Percentiles rank a stretch among this genome's conserved stretches.
These are phyloP conservation scores for Pseudocercospora eumusae DNA, from an alignment of 2,329 filamentous ascomycete species.

Conservation along the genomic window DNA sequence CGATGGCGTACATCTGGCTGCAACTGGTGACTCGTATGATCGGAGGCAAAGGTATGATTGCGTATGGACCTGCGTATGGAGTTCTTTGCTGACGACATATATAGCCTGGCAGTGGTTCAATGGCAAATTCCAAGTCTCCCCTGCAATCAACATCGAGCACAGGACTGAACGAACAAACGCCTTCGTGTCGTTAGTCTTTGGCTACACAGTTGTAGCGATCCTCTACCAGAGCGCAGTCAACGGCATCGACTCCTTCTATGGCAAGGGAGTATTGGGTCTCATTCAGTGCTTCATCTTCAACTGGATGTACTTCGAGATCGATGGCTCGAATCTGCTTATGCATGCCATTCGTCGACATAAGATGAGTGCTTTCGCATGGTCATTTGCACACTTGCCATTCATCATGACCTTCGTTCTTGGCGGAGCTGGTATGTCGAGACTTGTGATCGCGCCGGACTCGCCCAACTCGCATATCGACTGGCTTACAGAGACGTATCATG, in stretches of 20 bases:
- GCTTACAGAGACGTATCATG: slow-evolving; percentile 55
- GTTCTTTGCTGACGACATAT: not conserved
- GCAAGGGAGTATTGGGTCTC: slow-evolving; percentile 56
- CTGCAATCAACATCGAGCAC: slow-evolving; percentile 63
- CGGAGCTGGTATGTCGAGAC: slow-evolving; percentile 59
- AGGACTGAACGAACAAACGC: slow-evolving; percentile 64
- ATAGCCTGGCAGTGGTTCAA: slow-evolving; percentile 30
- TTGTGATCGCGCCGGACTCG: slow-evolving; percentile 62
- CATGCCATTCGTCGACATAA: slow-evolving; percentile 61
- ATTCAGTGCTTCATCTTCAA: slow-evolving; percentile 41
- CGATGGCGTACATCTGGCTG: slow-evolving; percentile 47
- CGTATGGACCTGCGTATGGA: not conserved
- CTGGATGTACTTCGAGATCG: slow-evolving; percentile 52
- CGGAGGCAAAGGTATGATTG: slow-evolving; percentile 16
- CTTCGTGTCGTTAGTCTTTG: slow-evolving; percentile 65
- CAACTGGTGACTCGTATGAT: slow-evolving; percentile 34
- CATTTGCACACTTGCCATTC: slow-evolving; percentile 60
- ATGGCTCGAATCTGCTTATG: slow-evolving; percentile 56
- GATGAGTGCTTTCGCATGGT: slow-evolving; percentile 54
- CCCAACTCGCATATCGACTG: slow-evolving; percentile 50
- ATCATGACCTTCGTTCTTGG: slow-evolving; percentile 64
- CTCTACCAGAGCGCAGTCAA: slow-evolving; percentile 58
- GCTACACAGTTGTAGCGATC: slow-evolving; percentile 63
- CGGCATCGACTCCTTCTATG: slow-evolving; percentile 61
- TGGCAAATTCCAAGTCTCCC: slow-evolving; percentile 59